Evolutionary conservation across 768 basidiomycete species (phyloP), one percentile per base, ranked within the genome.

Genomic region (Tephrocybe sp.): DNA sequence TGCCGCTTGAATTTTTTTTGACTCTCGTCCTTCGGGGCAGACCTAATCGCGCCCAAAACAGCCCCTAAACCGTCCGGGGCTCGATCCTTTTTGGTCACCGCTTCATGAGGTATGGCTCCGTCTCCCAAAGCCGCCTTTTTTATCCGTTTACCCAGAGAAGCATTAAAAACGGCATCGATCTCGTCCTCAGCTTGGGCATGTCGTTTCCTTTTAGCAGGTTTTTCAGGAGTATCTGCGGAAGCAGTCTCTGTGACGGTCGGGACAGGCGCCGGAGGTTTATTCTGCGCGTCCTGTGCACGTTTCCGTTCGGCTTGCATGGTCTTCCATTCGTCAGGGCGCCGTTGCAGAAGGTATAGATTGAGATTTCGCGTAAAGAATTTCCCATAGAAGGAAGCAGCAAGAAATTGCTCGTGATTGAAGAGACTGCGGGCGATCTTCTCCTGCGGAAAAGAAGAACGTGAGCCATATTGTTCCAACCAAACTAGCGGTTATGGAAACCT

Each of bases 401-500:
- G 79, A 15, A 74, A 74, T 26, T 82, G 79, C 52, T 92, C 87
- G 52, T 90, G 78, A 1, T 80, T 69, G 12, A 92, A 68, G 9
- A 98, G 73, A 19, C 89, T 89, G 13, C 83, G 82, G 2, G 88
- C 94, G 46, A 99, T 91, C 67, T 95, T 96, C 70, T 97, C 94
- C 92, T 96, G 56, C 16, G 18, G 24, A 34, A n/a, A 45, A 32
- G 25, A 42, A 38, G 16, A 31, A 32, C n/a, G 25, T 46, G 15
- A 51, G 18, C 12, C 12, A 5, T 19, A 27, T 39, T 22, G n/a
- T n/a, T n/a, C n/a, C n/a, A n/a, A n/a, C 39, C 18, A 19, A 26
- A n/a, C 18, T n/a, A n/a, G n/a, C 6, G 16, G 3, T 8, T 19
- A 26, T 16, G 62, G 75, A 19, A 53, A 94, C 93, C 74, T 89